These are phyloP conservation scores for Candida vaughaniae DNA, from an alignment of 805 yeast species.

Conservation along the genomic window DNA sequence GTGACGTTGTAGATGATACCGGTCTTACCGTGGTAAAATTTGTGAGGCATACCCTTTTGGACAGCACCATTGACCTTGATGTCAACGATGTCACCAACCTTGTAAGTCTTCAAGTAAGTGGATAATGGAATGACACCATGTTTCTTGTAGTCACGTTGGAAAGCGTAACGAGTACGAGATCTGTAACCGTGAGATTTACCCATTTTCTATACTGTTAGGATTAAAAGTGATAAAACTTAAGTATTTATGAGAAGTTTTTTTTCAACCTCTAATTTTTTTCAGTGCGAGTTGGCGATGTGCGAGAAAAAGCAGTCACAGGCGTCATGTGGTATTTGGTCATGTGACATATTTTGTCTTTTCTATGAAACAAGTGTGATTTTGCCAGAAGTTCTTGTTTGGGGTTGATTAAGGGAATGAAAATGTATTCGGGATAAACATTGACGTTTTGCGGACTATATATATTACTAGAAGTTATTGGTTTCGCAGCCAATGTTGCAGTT, in stretches of 20 bases:
- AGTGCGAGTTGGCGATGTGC: slow-evolving; percentile 2
- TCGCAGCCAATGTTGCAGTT: no score
- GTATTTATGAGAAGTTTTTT: slow-evolving; percentile 5
- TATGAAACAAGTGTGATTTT: no score
- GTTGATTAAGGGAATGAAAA: no score
- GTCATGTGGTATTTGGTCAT: no score
- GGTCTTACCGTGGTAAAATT: slow-evolving; percentile 99
- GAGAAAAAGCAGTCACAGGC: slow-evolving; percentile 9
- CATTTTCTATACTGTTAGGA: slow-evolving; percentile 15
- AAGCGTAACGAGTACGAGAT: slow-evolving; percentile 99
- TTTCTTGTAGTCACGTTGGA: slow-evolving; percentile 99
- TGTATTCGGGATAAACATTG: no score
- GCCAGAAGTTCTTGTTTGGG: no score
- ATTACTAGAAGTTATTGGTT: no score
- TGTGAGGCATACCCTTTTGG: slow-evolving; percentile 99
- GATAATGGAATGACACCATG: slow-evolving; percentile 95
- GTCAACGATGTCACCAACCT: slow-evolving; percentile 99
- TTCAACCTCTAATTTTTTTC: not conserved
- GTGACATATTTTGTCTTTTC: no score
- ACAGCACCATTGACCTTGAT: slow-evolving; percentile 98
- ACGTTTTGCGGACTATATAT: no score
- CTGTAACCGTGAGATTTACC: slow-evolving; percentile 85
- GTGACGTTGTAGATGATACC: slow-evolving; percentile 99
- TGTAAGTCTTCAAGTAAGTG: slow-evolving; percentile 96
- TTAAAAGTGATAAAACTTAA: not conserved